Conservation (phyloP, 768 basidiomycete genomes). For the Butyriboletus loyo region DNA sequence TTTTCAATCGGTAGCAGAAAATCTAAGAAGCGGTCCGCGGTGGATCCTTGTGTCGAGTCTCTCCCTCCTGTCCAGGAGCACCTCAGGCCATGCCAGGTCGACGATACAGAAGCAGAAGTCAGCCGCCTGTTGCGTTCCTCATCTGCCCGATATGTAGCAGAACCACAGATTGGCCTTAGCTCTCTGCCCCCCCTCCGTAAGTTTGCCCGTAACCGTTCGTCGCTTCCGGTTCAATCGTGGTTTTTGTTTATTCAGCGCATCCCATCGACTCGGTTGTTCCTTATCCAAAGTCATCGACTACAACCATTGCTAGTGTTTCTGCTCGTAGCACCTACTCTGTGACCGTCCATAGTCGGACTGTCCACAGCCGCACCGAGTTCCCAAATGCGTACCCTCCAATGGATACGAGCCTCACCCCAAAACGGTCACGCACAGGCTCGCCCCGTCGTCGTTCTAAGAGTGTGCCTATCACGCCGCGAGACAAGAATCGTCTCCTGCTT, state of each 20-base stretch:
- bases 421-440: slow-evolving; percentile 28
- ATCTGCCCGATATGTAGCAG: slow-evolving; percentile 61
- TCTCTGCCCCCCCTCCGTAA: slow-evolving; percentile 69
- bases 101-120: slow-evolving; percentile 45
- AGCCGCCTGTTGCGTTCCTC: slow-evolving; percentile 64
- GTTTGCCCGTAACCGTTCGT: slow-evolving; percentile 26
- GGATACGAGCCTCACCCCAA: slow-evolving; percentile 26
- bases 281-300: slow-evolving; percentile 47
- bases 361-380: slow-evolving; percentile 61
- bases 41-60: slow-evolving; percentile 25
- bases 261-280: slow-evolving; percentile 60
- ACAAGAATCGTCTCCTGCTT: slow-evolving; percentile 51
- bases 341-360: slow-evolving; percentile 62
- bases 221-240: neutral
- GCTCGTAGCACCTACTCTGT: slow-evolving; percentile 67
- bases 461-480: slow-evolving; percentile 40
- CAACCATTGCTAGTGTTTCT: slow-evolving; percentile 52
- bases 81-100: slow-evolving; percentile 26
- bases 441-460: slow-evolving; percentile 29
- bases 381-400: slow-evolving; percentile 56
- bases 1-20: slow-evolving; percentile 68
- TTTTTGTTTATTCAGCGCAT: slow-evolving; percentile 44
- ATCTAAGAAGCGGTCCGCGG: slow-evolving; percentile 43
- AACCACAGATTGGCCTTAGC: slow-evolving; percentile 52
- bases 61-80: slow-evolving; percentile 24